These are phyloP conservation scores for Colletotrichum sp. DNA, from an alignment of 2,329 filamentous ascomycete species.

Conservation along the genomic window DNA sequence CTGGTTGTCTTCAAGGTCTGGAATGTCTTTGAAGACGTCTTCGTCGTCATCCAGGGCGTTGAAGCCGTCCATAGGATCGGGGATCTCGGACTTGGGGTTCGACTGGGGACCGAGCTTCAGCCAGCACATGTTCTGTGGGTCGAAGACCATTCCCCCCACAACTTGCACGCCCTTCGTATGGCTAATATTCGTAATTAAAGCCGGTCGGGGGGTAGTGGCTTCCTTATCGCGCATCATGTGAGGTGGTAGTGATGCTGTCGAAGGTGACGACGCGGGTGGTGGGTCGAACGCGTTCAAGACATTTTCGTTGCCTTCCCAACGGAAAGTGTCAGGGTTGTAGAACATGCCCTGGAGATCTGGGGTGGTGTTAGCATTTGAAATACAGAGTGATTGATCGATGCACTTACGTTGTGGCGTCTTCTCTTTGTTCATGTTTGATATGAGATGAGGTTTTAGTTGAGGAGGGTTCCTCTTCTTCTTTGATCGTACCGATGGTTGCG, in stretches of 20 bases:
- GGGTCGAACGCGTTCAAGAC: constrained; percentile 79
- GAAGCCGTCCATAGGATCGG: constrained; percentile 67
- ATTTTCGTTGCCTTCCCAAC: constrained; percentile 98
- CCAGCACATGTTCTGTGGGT: constrained; percentile 98
- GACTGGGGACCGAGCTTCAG: constrained; percentile 71
- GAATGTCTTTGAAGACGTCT: constrained; percentile 93
- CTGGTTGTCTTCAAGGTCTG: constrained; percentile 79
- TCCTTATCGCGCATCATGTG: constrained; percentile 60
- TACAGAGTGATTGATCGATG: background rate
- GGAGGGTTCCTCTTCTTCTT: constrained; percentile 64
- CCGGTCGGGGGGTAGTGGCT: constrained; percentile 66
- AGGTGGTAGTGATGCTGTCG: constrained; percentile 50
- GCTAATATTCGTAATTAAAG: constrained; percentile 90
- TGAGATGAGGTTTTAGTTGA: constrained; percentile 81
- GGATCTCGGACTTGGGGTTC: constrained; percentile 52
- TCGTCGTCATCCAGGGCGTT: constrained; percentile 85
- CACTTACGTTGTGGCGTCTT: constrained; percentile 81
- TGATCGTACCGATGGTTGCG: constrained; percentile 49
- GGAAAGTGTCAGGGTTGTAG: constrained; percentile 85
- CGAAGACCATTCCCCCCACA: constrained; percentile 98
- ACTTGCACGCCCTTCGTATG: constrained; percentile 87
- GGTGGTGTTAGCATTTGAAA: constrained; percentile 31
- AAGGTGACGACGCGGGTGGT: constrained; percentile 59
- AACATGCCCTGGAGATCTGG: constrained; percentile 92
- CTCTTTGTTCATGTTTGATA: constrained; percentile 78